phyloP scores from a whole-genome alignment of 257 asterid species.

The Thymus quinquecostatus region DNA sequence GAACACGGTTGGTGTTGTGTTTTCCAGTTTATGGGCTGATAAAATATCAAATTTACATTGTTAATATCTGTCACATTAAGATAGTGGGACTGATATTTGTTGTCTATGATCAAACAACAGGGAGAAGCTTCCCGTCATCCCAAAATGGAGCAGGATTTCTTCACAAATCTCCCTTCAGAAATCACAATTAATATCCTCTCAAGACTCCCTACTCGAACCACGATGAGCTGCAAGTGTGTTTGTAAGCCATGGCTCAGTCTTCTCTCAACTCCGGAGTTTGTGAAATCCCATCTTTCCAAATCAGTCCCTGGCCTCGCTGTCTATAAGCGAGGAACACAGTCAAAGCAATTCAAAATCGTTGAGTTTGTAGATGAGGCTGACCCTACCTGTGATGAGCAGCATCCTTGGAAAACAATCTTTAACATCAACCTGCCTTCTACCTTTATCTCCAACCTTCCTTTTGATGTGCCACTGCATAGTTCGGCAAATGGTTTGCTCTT shows the following conservation, averaged over 20 bases:
- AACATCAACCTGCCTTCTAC: neutral
- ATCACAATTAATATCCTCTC: too few relatives aligned
- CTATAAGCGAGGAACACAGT: too few relatives aligned
- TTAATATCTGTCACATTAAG: neutral
- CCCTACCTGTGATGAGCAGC: neutral
- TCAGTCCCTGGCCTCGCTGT: too few relatives aligned
- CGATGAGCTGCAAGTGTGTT: too few relatives aligned
- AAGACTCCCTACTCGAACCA: too few relatives aligned
- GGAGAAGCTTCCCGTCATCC: too few relatives aligned
- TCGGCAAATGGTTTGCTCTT: constrained; percentile 34
- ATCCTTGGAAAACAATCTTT: neutral
- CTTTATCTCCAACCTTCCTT: neutral
- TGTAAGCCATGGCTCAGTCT: too few relatives aligned
- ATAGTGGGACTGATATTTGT: neutral
- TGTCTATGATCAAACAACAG: neutral
- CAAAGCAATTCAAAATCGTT: too few relatives aligned
- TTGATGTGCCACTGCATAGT: neutral
- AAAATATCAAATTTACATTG: neutral
- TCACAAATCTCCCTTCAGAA: too few relatives aligned
- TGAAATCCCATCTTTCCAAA: too few relatives aligned
- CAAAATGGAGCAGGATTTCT: too few relatives aligned
- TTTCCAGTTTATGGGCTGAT: neutral
- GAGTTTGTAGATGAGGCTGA: constrained; percentile 2
- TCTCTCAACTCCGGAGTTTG: too few relatives aligned
- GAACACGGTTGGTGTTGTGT: neutral